Conservation (phyloP, 305 asterid species). For the Fraxinus paxiana region DNA sequence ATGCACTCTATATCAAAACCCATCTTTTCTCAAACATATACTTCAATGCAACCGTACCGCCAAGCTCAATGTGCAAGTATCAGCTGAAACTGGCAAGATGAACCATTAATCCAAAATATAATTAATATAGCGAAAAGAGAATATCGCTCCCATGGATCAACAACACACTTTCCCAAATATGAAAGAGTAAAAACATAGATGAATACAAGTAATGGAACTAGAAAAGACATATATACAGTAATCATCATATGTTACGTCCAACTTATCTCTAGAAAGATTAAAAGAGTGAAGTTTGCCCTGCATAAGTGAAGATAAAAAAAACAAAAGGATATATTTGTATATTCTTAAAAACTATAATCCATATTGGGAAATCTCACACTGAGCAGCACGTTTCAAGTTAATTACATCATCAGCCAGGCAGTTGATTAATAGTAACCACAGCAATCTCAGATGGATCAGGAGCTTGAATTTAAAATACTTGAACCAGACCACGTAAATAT, state of each 20-base stretch:
- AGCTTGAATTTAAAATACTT: neutral
- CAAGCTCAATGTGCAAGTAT: neutral
- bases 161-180: neutral
- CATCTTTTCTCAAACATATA: constrained; percentile 38
- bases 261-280: neutral
- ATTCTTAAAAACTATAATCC: neutral
- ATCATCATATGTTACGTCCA: neutral
- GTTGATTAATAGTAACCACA: neutral
- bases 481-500: neutral
- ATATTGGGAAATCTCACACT: neutral
- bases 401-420: neutral
- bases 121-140: neutral
- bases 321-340: neutral
- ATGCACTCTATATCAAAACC: constrained; percentile 92
- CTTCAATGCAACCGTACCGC: constrained; percentile 8
- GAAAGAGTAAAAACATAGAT: neutral
- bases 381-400: neutral
- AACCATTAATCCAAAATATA: neutral
- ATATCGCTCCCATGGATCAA: neutral
- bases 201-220: neutral
- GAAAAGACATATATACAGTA: neutral
- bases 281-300: neutral
- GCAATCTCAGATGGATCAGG: neutral
- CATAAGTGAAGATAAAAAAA: neutral
- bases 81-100: neutral